These are phyloP conservation scores for Leishmania lainsoni DNA, from an alignment of 208 protist species.

Conservation along the genomic window DNA sequence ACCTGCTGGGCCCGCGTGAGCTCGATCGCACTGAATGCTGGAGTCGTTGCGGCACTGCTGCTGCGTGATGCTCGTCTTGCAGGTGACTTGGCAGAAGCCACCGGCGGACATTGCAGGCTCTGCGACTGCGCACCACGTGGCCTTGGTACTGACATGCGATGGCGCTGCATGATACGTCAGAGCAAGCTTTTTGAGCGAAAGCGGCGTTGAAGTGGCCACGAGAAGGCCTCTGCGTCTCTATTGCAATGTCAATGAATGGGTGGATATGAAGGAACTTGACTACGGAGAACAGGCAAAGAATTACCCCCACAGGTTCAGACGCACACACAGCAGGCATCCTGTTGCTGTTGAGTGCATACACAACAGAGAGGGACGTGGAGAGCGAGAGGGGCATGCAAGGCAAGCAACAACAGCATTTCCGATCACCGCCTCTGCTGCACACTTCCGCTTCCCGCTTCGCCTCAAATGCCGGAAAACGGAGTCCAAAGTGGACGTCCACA, in stretches of 20 bases:
- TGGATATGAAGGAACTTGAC: not conserved
- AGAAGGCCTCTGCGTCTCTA: not conserved
- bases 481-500: not conserved
- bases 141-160: not conserved
- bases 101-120: not conserved
- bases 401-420: not conserved
- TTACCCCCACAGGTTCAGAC: not conserved
- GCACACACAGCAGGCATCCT: not conserved
- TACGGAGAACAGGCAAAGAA: not conserved
- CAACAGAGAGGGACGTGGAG: not conserved
- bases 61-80: not conserved
- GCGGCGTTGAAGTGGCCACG: not conserved
- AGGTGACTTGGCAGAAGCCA: not conserved
- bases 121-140: constrained; percentile 1
- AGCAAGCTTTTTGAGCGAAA: not conserved
- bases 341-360: not conserved
- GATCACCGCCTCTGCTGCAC: not conserved
- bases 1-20: constrained; percentile 22
- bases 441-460: not conserved
- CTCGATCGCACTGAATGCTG: not conserved
- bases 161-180: not conserved
- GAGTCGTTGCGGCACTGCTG: constrained; percentile 1
- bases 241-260: not conserved
- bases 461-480: not conserved
- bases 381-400: not conserved